phyloP scores from a whole-genome alignment of 2,329 filamentous ascomycete genomes.

The Monosporascus sp. region DNA sequence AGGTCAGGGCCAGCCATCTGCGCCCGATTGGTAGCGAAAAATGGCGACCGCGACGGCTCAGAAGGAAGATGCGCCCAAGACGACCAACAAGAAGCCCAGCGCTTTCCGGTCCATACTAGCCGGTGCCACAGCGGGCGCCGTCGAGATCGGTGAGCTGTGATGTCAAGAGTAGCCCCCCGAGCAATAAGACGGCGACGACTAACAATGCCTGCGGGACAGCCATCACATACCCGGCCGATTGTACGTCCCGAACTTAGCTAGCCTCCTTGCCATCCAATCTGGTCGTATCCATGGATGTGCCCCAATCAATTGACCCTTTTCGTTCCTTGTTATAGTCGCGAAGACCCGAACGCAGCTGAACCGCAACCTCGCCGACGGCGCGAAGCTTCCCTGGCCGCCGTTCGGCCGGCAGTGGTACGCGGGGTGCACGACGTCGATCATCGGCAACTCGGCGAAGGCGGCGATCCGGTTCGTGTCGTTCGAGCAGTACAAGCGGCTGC shows the following conservation, averaged over 20 bases:
- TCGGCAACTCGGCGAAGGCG: slow-evolving; percentile 94
- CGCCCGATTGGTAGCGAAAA: not conserved
- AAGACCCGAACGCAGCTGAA: slow-evolving; percentile 96
- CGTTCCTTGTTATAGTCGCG: slow-evolving; percentile 55
- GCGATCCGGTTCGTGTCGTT: slow-evolving; percentile 95
- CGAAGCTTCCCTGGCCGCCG: slow-evolving; percentile 91
- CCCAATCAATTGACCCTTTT: not conserved
- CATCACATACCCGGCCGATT: slow-evolving; percentile 78
- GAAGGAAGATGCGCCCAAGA: slow-evolving; percentile 9
- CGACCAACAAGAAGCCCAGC: slow-evolving; percentile 56
- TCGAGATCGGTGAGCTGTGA: slow-evolving; percentile 72
- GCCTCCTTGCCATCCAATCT: too few relatives aligned
- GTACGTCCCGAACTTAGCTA: slow-evolving; percentile 35
- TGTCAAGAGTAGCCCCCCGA: slow-evolving; percentile 13
- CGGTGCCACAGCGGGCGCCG: slow-evolving; percentile 85
- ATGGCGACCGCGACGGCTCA: slow-evolving; percentile 8
- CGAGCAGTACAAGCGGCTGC: slow-evolving; percentile 82
- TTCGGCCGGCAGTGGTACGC: slow-evolving; percentile 97
- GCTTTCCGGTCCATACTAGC: slow-evolving; percentile 85
- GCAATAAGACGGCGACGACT: slow-evolving; percentile 1
- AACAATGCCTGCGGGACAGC: slow-evolving; percentile 34
- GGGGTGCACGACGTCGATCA: slow-evolving; percentile 92
- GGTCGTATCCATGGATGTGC: too few relatives aligned
- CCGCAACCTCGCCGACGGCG: slow-evolving; percentile 67
- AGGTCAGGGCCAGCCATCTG: not conserved